Percentiles rank a stretch among this genome's conserved stretches.
phyloP scores from a whole-genome alignment of 148 eudicot species.

The Chenopodium berlandieri region DNA sequence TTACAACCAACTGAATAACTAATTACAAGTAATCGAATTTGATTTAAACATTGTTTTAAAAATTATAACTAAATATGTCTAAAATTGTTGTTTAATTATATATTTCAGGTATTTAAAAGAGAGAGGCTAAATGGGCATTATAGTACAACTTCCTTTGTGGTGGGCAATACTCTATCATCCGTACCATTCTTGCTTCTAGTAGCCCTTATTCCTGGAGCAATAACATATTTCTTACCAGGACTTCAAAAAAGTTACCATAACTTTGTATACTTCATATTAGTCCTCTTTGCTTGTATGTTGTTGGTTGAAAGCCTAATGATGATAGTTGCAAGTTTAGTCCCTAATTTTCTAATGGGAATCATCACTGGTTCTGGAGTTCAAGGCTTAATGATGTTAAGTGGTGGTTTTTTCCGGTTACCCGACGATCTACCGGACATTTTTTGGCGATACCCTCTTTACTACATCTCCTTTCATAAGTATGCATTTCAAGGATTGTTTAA shows the following conservation, averaged over 20 bases:
- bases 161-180: constrained; percentile 52
- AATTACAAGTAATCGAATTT: too few relatives aligned
- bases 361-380: constrained; percentile 55
- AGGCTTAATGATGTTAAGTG: constrained; percentile 2
- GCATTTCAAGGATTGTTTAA: constrained; percentile 40
- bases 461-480: constrained; percentile 41
- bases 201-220: constrained; percentile 44
- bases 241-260: constrained; percentile 36
- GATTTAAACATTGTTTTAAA: not conserved
- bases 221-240: constrained; percentile 43
- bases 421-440: constrained; percentile 32
- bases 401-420: constrained; percentile 46
- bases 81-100: too few relatives aligned
- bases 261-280: constrained; percentile 31
- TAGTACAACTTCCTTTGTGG: constrained; percentile 34
- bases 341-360: constrained; percentile 54
- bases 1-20: too few relatives aligned
- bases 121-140: constrained; percentile 68
- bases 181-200: constrained; percentile 40
- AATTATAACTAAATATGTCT: too few relatives aligned
- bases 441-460: constrained; percentile 48
- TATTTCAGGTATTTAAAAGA: constrained; percentile 36
- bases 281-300: constrained; percentile 38
- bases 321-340: constrained; percentile 54
- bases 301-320: constrained; percentile 66